Evolutionary conservation across 2,329 filamentous ascomycete species (phyloP).

Genomic region (Colletotrichum costaricense): DNA sequence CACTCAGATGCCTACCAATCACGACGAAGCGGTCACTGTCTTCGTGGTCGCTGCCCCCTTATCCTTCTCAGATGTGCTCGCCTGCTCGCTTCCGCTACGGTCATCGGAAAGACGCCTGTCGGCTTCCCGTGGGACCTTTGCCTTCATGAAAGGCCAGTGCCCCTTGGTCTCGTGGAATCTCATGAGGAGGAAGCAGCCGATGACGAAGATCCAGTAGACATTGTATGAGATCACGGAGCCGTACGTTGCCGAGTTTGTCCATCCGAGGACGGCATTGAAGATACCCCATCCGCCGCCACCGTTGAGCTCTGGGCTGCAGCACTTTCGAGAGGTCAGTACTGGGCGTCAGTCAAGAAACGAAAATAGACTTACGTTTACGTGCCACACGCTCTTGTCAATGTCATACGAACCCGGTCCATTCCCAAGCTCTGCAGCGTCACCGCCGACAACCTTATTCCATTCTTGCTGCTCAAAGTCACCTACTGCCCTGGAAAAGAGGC

Average conservation of each 20-base stretch:
- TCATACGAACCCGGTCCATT: constrained; percentile 81
- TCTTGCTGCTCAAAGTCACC: constrained; percentile 79
- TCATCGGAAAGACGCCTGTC: not conserved
- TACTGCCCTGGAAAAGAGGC: constrained; percentile 81
- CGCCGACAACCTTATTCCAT: constrained; percentile 75
- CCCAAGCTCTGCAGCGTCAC: constrained; percentile 62
- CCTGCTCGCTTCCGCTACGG: constrained; percentile 11
- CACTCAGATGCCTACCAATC: not conserved
- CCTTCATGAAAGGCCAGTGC: constrained; percentile 58
- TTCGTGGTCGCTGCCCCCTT: constrained; percentile 18
- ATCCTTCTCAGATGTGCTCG: not conserved
- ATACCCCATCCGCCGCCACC: constrained; percentile 86
- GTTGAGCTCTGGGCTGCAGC: constrained; percentile 79
- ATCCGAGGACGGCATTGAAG: constrained; percentile 87
- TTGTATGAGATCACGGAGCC: constrained; percentile 91
- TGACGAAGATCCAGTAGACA: constrained; percentile 83
- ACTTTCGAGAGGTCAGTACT: constrained; percentile 58
- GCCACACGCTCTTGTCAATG: constrained; percentile 82
- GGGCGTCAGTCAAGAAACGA: constrained; percentile 26
- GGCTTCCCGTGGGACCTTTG: constrained; percentile 39
- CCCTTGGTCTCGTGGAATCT: constrained; percentile 73
- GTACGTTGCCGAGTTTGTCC: constrained; percentile 89
- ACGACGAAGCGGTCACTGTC: constrained; percentile 19
- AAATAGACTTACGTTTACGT: constrained; percentile 74
- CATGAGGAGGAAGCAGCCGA: constrained; percentile 72